Base-by-base conservation (phyloP, 129 eudicot species). In the Artemisia argyi region DNA sequence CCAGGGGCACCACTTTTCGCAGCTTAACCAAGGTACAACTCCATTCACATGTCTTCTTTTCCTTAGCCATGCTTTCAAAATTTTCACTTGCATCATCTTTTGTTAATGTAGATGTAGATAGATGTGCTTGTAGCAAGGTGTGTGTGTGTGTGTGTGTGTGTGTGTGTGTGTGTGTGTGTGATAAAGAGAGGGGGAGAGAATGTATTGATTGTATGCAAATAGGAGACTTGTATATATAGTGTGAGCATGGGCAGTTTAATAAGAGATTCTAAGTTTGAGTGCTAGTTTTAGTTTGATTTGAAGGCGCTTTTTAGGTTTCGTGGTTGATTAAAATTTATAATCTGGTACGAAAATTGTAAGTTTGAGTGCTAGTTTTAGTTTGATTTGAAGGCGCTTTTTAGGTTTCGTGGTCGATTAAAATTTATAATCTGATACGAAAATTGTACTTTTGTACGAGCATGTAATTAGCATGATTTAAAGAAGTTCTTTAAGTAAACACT, bases 31-130 rank as follows among this genome's bases (percentile, higher is more conserved):
- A 46, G 68, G 48, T 68, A 71, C 70, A 71, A 61, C 57, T 60
- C 69, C 71, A 24, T 73, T 42, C 44, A 18, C 42, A 54, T 68
- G 66, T 52, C 59, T 72, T 70, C 78, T 72, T 60, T 73, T 84
- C 66, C 44, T 84, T 10, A 76, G 39, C 82, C 79, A 76, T 76
- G 78, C 68, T 75, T 80, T 80, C 42, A 80, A 65, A 51, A 75
- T 72, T 61, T 72, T 75, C 46, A 66, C 75, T 74, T 56, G 71
- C 82, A 80, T 72, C 75, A n/a, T 83, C 65, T 64, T 80, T 44
- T 61, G 47, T 61, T 5, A 28, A 3, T 57, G 2, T 59, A 65
- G 55, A 32, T 71, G 63, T 57, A 39, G 44, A 42, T 60, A 42
- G 54, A 19, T 62, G 58, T 53, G 19, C 24, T 26, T 61, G 53